Evolutionary conservation across 345 rosid species (phyloP), one percentile per base, ranked within the genome.

Genomic region (Dipteronia dyeriana): DNA sequence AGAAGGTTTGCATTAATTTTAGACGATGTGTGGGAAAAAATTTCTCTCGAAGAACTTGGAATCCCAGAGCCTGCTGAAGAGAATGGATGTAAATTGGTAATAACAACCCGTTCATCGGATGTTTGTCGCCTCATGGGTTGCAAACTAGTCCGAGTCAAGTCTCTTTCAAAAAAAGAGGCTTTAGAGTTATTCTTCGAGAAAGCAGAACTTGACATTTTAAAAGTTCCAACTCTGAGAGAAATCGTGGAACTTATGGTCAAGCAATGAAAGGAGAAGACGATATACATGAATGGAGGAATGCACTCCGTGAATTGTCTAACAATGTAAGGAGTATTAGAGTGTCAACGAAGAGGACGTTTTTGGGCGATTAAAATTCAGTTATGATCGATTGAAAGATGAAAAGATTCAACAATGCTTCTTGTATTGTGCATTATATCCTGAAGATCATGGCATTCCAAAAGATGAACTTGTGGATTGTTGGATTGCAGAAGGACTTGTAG

Each of bases 381-480:
- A 49, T 74, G 67, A 34, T 9, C 62, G 65, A 9, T 76, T 82
- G 63, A 38, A 68, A 11, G 69, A 75, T 57, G 29, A 19, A n/a
- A 60, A 51, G 6, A 10, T 76, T 3, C 76, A 71, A 54, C 72
- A 12, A 4, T 83, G 86, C 56, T 75, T 86, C 53, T 38, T 81
- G 9, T 68, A 39, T 62, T 81, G 70, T 49, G 76, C 82, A n/a
- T 57, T 86, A 9, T 80, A 45, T 70, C 57, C 81, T 4, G 79
- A 75, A 34, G 80, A 74, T 22, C 41, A 1, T 1, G 10, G 22
- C 41, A 23, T 71, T 9, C 1, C 2, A 2, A 76, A 41, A 9
- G 19, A 23, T 0, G 79, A 68, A 0, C 26, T 26, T 26, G 26
- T 26, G 26, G 26, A 26, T 26, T 26, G 26, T 26, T 26, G 26